Percentiles rank a stretch among this genome's conserved stretches.
Evolutionary conservation across 192 early-diverging fungal genomes (phyloP).

Genomic region (Kappamyces sp.): DNA sequence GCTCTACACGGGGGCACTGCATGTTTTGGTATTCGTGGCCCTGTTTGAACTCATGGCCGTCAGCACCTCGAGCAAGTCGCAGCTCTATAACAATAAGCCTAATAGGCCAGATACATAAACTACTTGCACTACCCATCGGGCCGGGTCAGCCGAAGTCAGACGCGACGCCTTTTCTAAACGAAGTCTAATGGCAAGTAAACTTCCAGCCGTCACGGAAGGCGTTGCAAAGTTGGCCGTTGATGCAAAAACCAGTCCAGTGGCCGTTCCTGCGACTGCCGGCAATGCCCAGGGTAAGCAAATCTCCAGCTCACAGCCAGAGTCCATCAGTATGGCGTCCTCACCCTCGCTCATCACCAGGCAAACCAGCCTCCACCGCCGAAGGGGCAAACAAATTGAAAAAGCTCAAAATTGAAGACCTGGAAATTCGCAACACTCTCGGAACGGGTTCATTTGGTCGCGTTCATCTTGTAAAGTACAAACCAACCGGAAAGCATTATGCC

Average conservation of each 20-base stretch:
- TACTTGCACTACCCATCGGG: too few relatives aligned
- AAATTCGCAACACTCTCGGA: slow-evolving; percentile 82
- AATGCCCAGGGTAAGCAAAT: too few relatives aligned
- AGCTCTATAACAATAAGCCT: neutral
- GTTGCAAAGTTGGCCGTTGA: neutral
- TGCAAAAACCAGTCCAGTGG: neutral
- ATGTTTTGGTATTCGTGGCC: slow-evolving; percentile 71
- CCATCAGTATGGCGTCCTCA: too few relatives aligned
- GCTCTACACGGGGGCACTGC: slow-evolving; percentile 62
- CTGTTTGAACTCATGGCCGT: slow-evolving; percentile 37
- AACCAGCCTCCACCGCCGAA: too few relatives aligned
- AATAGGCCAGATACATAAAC: too few relatives aligned
- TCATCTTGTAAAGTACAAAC: slow-evolving; percentile 76
- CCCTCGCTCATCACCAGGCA: too few relatives aligned
- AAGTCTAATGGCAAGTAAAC: too few relatives aligned
- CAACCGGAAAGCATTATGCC: slow-evolving; percentile 81
- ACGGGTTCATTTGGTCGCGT: slow-evolving; percentile 97
- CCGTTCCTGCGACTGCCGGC: neutral
- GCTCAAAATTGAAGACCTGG: slow-evolving; percentile 65
- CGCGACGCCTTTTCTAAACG: neutral
- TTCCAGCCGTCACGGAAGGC: neutral
- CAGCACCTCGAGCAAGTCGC: neutral
- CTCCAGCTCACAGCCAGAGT: too few relatives aligned
- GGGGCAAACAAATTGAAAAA: slow-evolving; percentile 15
- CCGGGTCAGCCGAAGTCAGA: slow-evolving; percentile 1